phyloP scores from a whole-genome alignment of 176 grass and related monocot species.

The Ampelocalamus luodianensis region DNA sequence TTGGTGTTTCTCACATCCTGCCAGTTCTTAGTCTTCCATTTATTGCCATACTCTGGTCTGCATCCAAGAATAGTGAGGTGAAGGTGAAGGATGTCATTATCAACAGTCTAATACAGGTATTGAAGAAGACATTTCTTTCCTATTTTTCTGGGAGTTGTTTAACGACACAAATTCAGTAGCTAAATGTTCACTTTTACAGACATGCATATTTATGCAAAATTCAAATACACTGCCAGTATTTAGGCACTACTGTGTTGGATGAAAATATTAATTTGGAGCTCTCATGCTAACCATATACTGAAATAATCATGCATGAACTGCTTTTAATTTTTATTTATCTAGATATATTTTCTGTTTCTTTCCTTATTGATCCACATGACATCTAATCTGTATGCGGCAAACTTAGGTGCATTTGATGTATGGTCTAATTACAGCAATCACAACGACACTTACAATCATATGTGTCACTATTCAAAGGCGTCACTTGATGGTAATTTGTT shows the following conservation, averaged over 20 bases:
- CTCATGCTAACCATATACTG: not conserved
- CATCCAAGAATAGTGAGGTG: constrained; percentile 46
- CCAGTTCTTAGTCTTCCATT: constrained; percentile 89
- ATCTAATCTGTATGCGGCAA: constrained; percentile 36
- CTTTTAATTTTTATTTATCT: not conserved
- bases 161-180: not conserved
- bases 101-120: constrained; percentile 67
- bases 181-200: not conserved
- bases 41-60: constrained; percentile 53
- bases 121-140: not conserved
- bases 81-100: constrained; percentile 47
- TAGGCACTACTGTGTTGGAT: constrained; percentile 27
- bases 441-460: constrained; percentile 66
- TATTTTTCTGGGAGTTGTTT: not conserved
- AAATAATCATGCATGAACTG: constrained; percentile 24
- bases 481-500: constrained; percentile 78
- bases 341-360: constrained; percentile 17
- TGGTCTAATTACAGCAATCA: constrained; percentile 79
- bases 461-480: constrained; percentile 94
- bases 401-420: constrained; percentile 86
- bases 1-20: constrained; percentile 85
- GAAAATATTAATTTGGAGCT: constrained; percentile 5
- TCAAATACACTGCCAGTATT: constrained; percentile 1
- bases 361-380: constrained; percentile 22
- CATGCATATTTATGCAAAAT: constrained; percentile 4